A percentile compares a stretch with the other conserved stretches of the same genome.
These are phyloP conservation scores for Ceratocystis colombiana DNA, from an alignment of 2,329 filamentous ascomycete genomes.

Conservation along the genomic window DNA sequence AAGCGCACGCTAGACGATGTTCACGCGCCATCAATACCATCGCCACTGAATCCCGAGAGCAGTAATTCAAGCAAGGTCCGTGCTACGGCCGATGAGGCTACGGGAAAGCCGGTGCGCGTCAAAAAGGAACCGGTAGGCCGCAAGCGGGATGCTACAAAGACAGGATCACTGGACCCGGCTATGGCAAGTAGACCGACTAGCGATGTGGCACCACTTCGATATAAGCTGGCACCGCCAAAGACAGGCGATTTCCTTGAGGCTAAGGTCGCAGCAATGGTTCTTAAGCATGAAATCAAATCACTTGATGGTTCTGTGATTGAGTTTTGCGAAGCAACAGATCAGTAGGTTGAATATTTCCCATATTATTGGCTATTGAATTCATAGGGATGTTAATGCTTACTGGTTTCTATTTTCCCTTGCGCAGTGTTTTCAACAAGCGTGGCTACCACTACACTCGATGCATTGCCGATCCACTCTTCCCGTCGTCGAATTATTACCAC, in stretches of 20 bases:
- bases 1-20: constrained; percentile 59
- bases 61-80: constrained; percentile 31
- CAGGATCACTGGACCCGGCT: constrained; percentile 40
- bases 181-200: constrained; percentile 36
- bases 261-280: constrained; percentile 47
- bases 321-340: constrained; percentile 55
- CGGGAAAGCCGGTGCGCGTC: constrained; percentile 37
- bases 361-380: too few relatives aligned
- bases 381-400: neutral
- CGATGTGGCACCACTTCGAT: constrained; percentile 46
- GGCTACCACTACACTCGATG: constrained; percentile 83
- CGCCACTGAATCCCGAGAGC: constrained; percentile 59
- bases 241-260: constrained; percentile 51
- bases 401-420: neutral
- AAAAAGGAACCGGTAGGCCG: constrained; percentile 56
- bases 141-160: constrained; percentile 57
- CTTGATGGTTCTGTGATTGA: constrained; percentile 44
- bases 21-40: constrained; percentile 60
- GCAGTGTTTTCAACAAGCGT: constrained; percentile 53
- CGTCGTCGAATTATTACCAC: constrained; percentile 78
- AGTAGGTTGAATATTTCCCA: constrained; percentile 38
- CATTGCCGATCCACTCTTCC: constrained; percentile 79
- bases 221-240: constrained; percentile 55
- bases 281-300: constrained; percentile 44
- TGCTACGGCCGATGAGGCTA: constrained; percentile 42